phyloP scores from a whole-genome alignment of 2,329 filamentous ascomycete genomes.

The Parastagonospora nodorum region DNA sequence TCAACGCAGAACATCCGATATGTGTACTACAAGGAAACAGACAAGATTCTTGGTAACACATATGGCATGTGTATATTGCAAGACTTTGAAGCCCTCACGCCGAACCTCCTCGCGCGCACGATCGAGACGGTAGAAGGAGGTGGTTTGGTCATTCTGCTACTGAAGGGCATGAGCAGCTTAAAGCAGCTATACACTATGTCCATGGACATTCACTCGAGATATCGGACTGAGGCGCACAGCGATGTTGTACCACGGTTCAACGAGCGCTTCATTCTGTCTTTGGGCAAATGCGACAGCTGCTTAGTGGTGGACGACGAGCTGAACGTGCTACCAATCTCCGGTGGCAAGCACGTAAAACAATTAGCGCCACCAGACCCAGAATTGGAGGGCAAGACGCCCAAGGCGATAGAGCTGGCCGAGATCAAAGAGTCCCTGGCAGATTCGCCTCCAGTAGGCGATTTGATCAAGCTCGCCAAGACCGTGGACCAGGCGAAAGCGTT shows the following conservation, averaged over 20 bases:
- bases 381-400: conserved; percentile 70
- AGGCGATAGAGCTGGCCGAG: conserved; percentile 75
- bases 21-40: conserved; percentile 99
- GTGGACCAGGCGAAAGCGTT: conserved; percentile 96
- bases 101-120: conserved; percentile 92
- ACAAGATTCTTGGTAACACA: conserved; percentile 97
- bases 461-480: conserved; percentile 85
- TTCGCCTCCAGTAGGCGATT: conserved; percentile 80
- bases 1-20: conserved; percentile 97
- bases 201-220: conserved; percentile 97
- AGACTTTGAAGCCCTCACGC: conserved; percentile 96
- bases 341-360: conserved; percentile 85
- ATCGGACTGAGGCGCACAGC: conserved; percentile 92
- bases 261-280: conserved; percentile 91
- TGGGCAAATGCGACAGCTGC: conserved; percentile 93
- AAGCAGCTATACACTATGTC: conserved; percentile 96
- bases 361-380: conserved; percentile 78
- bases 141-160: conserved; percentile 82
- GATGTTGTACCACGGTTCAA: conserved; percentile 97
- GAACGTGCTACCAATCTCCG: conserved; percentile 95
- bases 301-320: conserved; percentile 97
- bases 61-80: conserved; percentile 98
- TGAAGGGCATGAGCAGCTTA: conserved; percentile 96
- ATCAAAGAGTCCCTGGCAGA: conserved; percentile 89
- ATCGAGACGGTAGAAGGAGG: conserved; percentile 98